Evolutionary conservation across 2,329 filamentous ascomycete genomes (phyloP), one percentile per base, ranked within the genome.

Genomic region (Aspergillus ochraceoroseus): DNA sequence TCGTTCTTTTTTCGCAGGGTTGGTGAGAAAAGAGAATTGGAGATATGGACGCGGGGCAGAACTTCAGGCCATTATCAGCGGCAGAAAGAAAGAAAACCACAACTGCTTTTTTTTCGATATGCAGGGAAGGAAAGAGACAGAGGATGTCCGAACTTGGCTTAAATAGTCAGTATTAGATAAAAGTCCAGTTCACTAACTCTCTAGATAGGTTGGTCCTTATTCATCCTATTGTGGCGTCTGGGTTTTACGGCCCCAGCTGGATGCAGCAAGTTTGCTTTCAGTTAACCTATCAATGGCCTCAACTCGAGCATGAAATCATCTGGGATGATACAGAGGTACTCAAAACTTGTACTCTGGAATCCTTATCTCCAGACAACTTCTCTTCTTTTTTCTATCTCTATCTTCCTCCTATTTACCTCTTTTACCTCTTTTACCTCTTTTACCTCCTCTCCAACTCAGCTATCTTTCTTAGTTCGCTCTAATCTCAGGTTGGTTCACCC

Each of bases 11-110:
- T 22, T 22, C 9, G 20, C 5, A 9, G 20, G 20, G 20, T 5
- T 22, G 20, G 9, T 13, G 26, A 12, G 17, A 29, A 26, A 32
- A 18, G 33, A 28, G 25, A 40, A 29, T 27, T 22, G 32, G 25
- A 19, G 17, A 37, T 43, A 28, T 39, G 19, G 30, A 41, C 45
- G 45, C 42, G 45, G 45, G 45, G 45, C 45, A 45, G 31, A 43
- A 42, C 19, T 36, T 45, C 31, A 41, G 42, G 45, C 28, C 38
- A 41, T 39, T 18, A 34, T 38, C 33, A 26, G 33, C 19, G 15
- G 30, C 18, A 7, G 28, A 41, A 25, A 43, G 18, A 36, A 31
- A 27, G 9, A 9, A 9, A 5, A 22, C 17, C 28, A 9, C 28
- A 31, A n/a, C n/a, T n/a, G n/a, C 7, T n/a, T 29, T 13, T 13